phyloP scores from a whole-genome alignment of 108 stramenopile genomes.

The Ochromonas danica region DNA sequence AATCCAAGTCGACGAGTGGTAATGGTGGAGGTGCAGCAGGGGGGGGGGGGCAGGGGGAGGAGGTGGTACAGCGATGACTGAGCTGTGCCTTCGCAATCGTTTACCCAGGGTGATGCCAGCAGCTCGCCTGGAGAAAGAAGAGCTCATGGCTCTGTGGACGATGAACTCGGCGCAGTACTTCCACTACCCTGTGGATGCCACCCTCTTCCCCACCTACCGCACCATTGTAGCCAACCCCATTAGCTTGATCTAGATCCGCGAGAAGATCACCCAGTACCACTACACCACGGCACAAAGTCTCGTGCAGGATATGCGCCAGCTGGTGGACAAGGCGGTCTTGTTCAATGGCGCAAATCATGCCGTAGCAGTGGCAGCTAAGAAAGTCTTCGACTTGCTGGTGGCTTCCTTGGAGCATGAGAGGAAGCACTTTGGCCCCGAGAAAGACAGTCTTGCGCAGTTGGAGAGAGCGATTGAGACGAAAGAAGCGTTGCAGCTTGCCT shows the following conservation, averaged over 20 bases:
- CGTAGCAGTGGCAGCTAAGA: conserved; percentile 13
- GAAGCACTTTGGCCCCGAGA: conserved; percentile 13
- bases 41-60: conserved; percentile 6
- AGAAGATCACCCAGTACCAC: conserved; percentile 9
- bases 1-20: conserved; percentile 9
- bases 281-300: conserved; percentile 14
- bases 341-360: conserved; percentile 15
- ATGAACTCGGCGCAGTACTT: conserved; percentile 14
- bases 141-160: conserved; percentile 13
- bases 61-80: conserved; percentile 9
- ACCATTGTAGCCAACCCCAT: conserved; percentile 14
- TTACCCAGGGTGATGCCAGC: conserved; percentile 5
- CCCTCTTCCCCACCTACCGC: conserved; percentile 12
- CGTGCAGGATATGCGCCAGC: conserved; percentile 12
- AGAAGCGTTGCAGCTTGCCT: conserved; percentile 13
- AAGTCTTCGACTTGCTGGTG: conserved; percentile 14
- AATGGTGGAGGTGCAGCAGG: conserved; percentile 13
- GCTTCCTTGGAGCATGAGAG: conserved; percentile 13
- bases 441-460: conserved; percentile 14
- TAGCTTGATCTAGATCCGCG: conserved; percentile 14
- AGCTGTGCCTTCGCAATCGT: conserved; percentile 9
- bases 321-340: conserved; percentile 13
- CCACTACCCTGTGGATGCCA: conserved; percentile 13
- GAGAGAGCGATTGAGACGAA: conserved; percentile 14
- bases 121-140: conserved; percentile 13